Evolutionary conservation across 2,329 filamentous ascomycete genomes (phyloP), one percentile per base, ranked within the genome.

Genomic region (Tolypocladium inflatum): DNA sequence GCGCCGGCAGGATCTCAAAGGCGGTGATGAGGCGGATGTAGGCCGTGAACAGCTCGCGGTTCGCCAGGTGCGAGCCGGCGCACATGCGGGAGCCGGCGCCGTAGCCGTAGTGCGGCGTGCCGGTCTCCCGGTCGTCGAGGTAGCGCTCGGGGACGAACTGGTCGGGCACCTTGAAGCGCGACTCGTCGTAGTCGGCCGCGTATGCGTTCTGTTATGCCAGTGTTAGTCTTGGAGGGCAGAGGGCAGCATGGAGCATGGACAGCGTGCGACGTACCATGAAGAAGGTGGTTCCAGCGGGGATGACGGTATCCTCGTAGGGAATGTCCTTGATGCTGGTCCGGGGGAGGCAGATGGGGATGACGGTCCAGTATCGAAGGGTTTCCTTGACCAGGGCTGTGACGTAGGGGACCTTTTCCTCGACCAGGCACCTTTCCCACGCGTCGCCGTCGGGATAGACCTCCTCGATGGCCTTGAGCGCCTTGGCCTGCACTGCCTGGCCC

Each of bases 351-450:
- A 94, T 87, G 2, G 89, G 88, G 62, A 92, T 89, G 37, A 93
- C 89, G 2, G 85, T 88, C 81, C 86, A 93, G 76, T 84, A 93
- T 33, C 90, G 83, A 0, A 93, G 77, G 1, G 87, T 84, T 68
- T 94, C 90, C 67, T 91, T 91, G 60, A 89, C 87, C 7, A 94
- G 72, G 0, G 89, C 89, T 0, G 87, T 89, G 60, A 94, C 76
- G 69, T 91, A 94, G 0, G 86, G 84, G 0, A 90, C 80, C 65
- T 89, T 90, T 66, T 91, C 89, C 68, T 91, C 89, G 3, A 82
- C 68, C 1, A 90, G 78, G 60, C 88, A 91, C 63, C 79, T 82
- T 63, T 86, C 82, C 87, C 89, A 93, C n/a, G 88, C 87, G 58
- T 91, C 86, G 52, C 85, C 83, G 60, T 89, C 72, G 0, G 88